These are phyloP conservation scores for Paecilomyces dactylethromorphus DNA, from an alignment of 2,329 filamentous ascomycete genomes.

Conservation along the genomic window DNA sequence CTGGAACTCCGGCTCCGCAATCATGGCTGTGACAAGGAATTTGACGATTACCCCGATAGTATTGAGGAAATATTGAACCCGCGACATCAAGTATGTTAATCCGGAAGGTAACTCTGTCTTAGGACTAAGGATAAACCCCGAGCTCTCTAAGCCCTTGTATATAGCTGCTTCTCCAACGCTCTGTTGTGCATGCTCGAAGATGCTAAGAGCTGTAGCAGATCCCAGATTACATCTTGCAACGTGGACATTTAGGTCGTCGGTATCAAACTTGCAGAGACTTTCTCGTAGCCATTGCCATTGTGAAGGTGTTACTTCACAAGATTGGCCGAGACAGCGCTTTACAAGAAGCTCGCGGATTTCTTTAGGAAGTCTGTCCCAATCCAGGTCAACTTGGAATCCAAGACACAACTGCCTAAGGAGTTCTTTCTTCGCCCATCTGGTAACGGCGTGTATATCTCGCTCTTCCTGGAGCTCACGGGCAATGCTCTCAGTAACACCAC, in stretches of 20 bases:
- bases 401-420: constrained; percentile 43
- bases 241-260: constrained; percentile 32
- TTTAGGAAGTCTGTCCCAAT: constrained; percentile 46
- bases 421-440: constrained; percentile 38
- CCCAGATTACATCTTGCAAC: constrained; percentile 45
- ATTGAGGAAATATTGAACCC: constrained; percentile 31
- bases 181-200: constrained; percentile 24
- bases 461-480: constrained; percentile 27
- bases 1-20: constrained; percentile 48
- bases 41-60: constrained; percentile 39
- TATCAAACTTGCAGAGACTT: constrained; percentile 31
- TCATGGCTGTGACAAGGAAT: constrained; percentile 43
- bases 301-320: constrained; percentile 32
- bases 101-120: constrained; percentile 15
- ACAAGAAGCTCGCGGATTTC: constrained; percentile 42
- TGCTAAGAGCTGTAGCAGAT: constrained; percentile 29
- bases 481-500: constrained; percentile 27
- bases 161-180: constrained; percentile 18
- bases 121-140: constrained; percentile 21
- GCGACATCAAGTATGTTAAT: constrained; percentile 5
- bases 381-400: constrained; percentile 43
- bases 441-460: constrained; percentile 31
- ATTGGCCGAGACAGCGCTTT: constrained; percentile 39
- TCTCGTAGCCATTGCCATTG: constrained; percentile 40
- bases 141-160: constrained; percentile 18